Conservation (phyloP, 2,329 filamentous ascomycete species). For the Fusarium robinianum region DNA sequence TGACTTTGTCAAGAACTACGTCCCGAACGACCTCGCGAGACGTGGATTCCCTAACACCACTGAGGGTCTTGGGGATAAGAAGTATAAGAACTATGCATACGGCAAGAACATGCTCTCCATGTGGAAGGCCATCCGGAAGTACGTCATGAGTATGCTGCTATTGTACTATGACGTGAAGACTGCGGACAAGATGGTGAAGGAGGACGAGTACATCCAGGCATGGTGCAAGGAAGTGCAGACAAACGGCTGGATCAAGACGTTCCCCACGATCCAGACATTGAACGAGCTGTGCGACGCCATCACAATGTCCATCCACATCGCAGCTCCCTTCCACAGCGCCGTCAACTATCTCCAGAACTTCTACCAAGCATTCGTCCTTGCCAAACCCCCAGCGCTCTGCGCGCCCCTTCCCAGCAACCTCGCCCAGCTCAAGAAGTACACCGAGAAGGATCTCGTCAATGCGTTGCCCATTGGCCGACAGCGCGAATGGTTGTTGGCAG, state of each 20-base stretch:
- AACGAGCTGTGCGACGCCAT: constrained; percentile 50
- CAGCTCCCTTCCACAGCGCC: constrained; percentile 54
- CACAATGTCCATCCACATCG: constrained; percentile 58
- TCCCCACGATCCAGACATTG: constrained; percentile 49
- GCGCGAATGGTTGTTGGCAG: constrained; percentile 51
- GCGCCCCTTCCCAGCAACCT: constrained; percentile 39
- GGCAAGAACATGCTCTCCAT: constrained; percentile 51
- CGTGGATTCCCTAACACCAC: constrained; percentile 49
- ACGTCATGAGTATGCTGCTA: constrained; percentile 46
- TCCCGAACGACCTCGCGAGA: constrained; percentile 49
- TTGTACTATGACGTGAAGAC: constrained; percentile 42
- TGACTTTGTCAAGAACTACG: constrained; percentile 50
- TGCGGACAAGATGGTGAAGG: constrained; percentile 33
- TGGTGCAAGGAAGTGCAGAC: constrained; percentile 50
- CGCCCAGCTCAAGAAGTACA: constrained; percentile 38
- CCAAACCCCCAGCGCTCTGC: constrained; percentile 49
- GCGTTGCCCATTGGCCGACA: constrained; percentile 49
- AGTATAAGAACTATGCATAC: constrained; percentile 55
- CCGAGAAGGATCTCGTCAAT: constrained; percentile 39
- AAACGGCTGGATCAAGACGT: constrained; percentile 46
- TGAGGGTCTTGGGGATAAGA: constrained; percentile 39
- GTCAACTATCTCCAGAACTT: constrained; percentile 58
- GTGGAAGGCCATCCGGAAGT: constrained; percentile 49
- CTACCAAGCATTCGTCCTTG: constrained; percentile 53
- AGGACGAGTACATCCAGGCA: constrained; percentile 41